phyloP scores from a whole-genome alignment of 345 rosid species.

The Luvunga scandens region DNA sequence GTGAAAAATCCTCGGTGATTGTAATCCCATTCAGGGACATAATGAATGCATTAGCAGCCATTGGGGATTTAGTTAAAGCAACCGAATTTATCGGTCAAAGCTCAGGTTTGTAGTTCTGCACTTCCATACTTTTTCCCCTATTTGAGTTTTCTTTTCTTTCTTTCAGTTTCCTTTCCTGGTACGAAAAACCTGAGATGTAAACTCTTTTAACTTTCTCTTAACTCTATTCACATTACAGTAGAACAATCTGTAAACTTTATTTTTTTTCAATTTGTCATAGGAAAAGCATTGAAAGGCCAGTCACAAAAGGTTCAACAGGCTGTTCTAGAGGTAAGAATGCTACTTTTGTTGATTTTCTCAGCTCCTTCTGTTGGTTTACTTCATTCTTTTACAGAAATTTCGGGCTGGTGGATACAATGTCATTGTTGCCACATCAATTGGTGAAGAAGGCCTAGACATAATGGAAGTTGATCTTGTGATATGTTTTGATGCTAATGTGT shows the following conservation, averaged over 20 bases:
- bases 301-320: conserved; percentile 96
- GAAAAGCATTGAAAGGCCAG: conserved; percentile 83
- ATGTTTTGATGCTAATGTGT: conserved; percentile 96
- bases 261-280: conserved; percentile 32
- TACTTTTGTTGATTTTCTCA: conserved; percentile 18
- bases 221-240: no score
- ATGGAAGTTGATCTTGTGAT: conserved; percentile 98
- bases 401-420: conserved; percentile 93
- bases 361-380: conserved; percentile 24
- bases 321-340: conserved; percentile 70
- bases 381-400: conserved; percentile 59
- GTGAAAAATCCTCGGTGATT: conserved; percentile 7
- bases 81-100: conserved; percentile 96
- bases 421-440: conserved; percentile 97
- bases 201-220: no score
- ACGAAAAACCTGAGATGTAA: neutral
- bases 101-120: conserved; percentile 64
- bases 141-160: neutral
- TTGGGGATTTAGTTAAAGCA: conserved; percentile 81
- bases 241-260: neutral
- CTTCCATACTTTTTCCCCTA: neutral
- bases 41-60: conserved; percentile 59
- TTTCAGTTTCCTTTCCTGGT: neutral
- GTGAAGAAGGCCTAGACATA: conserved; percentile 97
- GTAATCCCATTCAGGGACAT: conserved; percentile 68